Base-by-base conservation (phyloP, 2,329 filamentous ascomycete species). In the Chaetomium strumarium region DNA sequence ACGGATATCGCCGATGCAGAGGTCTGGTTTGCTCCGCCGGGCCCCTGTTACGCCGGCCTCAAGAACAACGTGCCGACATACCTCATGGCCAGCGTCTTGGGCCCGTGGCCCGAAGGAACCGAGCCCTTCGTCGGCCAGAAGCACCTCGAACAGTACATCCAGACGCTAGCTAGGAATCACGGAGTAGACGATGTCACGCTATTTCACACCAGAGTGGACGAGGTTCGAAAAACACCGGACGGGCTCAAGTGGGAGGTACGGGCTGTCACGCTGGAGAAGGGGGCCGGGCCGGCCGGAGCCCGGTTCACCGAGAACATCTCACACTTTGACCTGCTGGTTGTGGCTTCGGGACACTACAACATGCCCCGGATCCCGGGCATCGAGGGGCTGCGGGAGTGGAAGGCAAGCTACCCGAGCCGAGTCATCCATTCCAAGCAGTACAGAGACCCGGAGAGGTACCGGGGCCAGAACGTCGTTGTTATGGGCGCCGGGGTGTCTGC, bases 21-120 rank as follows among this genome's bases (percentile, higher is more conserved):
- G 51, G 42, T 60, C 14, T 50, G 40, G 2, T 64, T 61, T 36
- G 58, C 63, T 2, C 63, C 63, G 2, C 67, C 65, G 0, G 67
- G 66, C 0, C 70, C 90, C 75, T 72, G 79, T 77, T 69, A 78
- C 53, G 67, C 66, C 5, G 75, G 77, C 2, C 69, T 91, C 8
- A 84, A 84, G 62, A 89, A 86, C 34, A 93, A 92, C 61, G 85
- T 91, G 3, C 85, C 87, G 0, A 82, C 84, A n/a, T 73, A 65
- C 19, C 60, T 77, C 2, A 70, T 78, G 67, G 64, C 67, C 39
- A 75, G 68, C 52, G 68, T 66, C 9, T 64, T 78, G 2, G 64
- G 68, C 3, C 56, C 62, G 0, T 88, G 84, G 77, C 80, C 82
- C 0, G 66, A 74, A 6, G 79, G 77, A 1, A 86, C 81, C 0